phyloP scores from a whole-genome alignment of 106 monocot species.

The Phalaenopsis aphrodite region DNA sequence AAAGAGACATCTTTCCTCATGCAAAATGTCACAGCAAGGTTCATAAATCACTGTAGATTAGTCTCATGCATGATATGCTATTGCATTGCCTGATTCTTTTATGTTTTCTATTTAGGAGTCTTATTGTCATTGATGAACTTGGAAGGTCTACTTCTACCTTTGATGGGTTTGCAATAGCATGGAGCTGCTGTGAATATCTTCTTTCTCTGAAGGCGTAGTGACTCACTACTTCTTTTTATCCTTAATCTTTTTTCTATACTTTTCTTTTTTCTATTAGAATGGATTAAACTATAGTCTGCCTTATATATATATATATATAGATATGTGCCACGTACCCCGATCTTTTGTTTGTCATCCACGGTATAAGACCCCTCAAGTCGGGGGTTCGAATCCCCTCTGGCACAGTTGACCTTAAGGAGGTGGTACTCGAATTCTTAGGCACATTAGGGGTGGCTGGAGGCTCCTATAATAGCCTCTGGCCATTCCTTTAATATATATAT shows the following conservation, averaged over 20 bases:
- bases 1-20: conserved; percentile 96
- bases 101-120: conserved; percentile 51
- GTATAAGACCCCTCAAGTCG: too few species aligned
- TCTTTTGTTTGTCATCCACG: too few species aligned
- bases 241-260: background rate
- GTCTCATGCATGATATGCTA: background rate
- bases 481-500: too few species aligned
- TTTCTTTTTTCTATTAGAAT: conserved; percentile 1
- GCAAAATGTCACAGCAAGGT: conserved; percentile 92
- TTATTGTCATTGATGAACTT: conserved; percentile 94
- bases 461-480: too few species aligned
- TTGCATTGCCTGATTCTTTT: conserved; percentile 27
- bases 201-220: conserved; percentile 76
- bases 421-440: too few species aligned
- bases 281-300: background rate
- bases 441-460: too few species aligned
- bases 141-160: conserved; percentile 97
- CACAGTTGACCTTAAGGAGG: too few species aligned
- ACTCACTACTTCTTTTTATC: background rate
- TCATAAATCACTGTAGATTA: background rate
- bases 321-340: too few species aligned
- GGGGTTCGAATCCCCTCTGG: too few species aligned
- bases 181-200: conserved; percentile 98
- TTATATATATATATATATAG: background rate
- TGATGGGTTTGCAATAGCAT: conserved; percentile 98